Base-by-base conservation (phyloP, 306 rosid genomes). In the Cucurbita maxima region DNA sequence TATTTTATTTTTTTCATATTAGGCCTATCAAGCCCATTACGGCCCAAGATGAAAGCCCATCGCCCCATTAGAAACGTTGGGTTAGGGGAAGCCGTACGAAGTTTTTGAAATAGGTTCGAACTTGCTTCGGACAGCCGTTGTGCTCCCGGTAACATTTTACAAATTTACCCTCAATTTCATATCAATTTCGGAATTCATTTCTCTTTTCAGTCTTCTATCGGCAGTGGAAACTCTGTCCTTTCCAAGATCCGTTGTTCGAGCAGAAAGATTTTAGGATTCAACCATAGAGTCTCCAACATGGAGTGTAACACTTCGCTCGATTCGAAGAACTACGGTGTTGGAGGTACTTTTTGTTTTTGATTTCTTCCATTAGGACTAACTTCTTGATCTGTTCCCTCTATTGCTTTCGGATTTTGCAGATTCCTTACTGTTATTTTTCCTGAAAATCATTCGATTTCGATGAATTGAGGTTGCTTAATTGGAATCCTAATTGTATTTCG, bases 51-150 rank as follows among this genome's bases (percentile, higher is more conserved):
- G 7, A 13, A 3, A 7, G 22, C 40, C 47, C 16, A n/a, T 56
- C 11, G 8, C 19, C 25, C 45, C 55, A 22, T 41, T 34, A 58
- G 19, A 68, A 12, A 68, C 4, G 4, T 30, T 1, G n/a, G 67
- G 59, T 77, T 53, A 53, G 78, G 50, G 20, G 20, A 5, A 16
- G 4, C 4, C 44, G 36, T 48, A 2, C 36, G 9, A 10, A 50
- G 2, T 52, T 81, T 81, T 80, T 66, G 59, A 83, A 86, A 58
- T 25, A 78, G 90, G 85, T 38, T 81, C 55, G 92, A 82, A n/a
- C 63, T n/a, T 71, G 87, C 85, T 64, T 84, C 76, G 86, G 88
- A 77, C 59, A 81, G 85, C 84, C 88, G 86, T 86, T 76, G 36
- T 55, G n/a, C 34, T 68, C 8, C 69, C 14, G 30, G 56, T 18